phyloP scores from a whole-genome alignment of 306 rosid genomes.

The Lathyrus sativus region DNA sequence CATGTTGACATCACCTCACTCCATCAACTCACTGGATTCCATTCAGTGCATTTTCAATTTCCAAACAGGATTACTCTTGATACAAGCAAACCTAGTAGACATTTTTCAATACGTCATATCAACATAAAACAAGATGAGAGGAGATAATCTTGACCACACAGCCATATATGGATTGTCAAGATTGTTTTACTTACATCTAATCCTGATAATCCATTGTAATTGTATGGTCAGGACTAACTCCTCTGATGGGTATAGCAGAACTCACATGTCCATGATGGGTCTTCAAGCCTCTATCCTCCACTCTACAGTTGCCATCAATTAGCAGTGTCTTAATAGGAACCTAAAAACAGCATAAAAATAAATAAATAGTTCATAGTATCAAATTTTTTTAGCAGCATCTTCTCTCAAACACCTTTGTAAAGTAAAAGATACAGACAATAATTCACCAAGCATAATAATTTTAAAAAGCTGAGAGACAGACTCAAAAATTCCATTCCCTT shows the following conservation, averaged over 20 bases:
- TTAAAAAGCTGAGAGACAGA: constrained; percentile 19
- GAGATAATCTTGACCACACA: constrained; percentile 13
- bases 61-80: constrained; percentile 28
- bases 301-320: constrained; percentile 98
- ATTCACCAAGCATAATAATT: constrained; percentile 26
- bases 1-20: constrained; percentile 31
- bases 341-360: constrained; percentile 48
- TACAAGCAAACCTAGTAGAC: constrained; percentile 11
- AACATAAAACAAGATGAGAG: constrained; percentile 15
- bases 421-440: not conserved
- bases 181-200: constrained; percentile 15
- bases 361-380: constrained; percentile 4
- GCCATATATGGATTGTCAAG: not conserved
- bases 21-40: constrained; percentile 20
- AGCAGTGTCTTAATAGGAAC: constrained; percentile 89
- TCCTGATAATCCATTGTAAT: constrained; percentile 14
- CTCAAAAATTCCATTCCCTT: constrained; percentile 12
- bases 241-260: constrained; percentile 34
- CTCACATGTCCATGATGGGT: constrained; percentile 98
- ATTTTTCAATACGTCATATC: not conserved
- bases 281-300: constrained; percentile 99
- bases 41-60: not conserved
- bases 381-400: constrained; percentile 27
- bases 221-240: constrained; percentile 18
- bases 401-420: constrained; percentile 20